Conservation (phyloP, 768 basidiomycete genomes). For the Cantharellus anzutake region DNA sequence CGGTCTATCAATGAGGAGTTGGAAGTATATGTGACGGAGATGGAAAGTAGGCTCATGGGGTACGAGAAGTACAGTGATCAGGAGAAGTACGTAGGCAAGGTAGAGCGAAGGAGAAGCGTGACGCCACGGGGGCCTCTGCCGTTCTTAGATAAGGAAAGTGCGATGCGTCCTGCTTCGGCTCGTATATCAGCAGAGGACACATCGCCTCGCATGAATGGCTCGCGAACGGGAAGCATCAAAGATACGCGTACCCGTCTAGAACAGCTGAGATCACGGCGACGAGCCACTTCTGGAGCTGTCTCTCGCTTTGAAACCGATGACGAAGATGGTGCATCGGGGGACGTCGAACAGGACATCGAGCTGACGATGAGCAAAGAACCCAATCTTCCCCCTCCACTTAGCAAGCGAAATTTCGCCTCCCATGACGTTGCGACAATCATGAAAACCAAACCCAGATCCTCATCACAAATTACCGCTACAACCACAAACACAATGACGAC, state of each 20-base stretch:
- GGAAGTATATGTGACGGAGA: slow-evolving; percentile 2
- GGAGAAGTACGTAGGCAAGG: too few relatives aligned
- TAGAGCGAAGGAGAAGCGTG: not conserved
- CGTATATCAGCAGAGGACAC: not conserved
- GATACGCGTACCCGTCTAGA: not conserved
- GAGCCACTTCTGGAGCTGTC: not conserved
- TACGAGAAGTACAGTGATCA: not conserved
- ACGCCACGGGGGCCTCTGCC: not conserved
- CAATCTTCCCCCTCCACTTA: too few relatives aligned
- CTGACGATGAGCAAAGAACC: not conserved
- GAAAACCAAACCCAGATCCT: not conserved
- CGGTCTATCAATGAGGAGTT: slow-evolving; percentile 1
- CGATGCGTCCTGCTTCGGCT: not conserved
- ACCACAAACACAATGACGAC: not conserved
- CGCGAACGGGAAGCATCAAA: not conserved
- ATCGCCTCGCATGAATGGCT: not conserved
- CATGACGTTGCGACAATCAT: not conserved
- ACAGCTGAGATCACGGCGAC: too few relatives aligned
- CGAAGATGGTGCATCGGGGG: not conserved
- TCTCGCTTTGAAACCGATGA: not conserved
- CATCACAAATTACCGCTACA: too few relatives aligned
- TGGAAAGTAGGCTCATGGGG: slow-evolving; percentile 5
- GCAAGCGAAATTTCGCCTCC: too few relatives aligned
- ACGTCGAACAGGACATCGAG: not conserved
- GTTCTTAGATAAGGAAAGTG: not conserved